A percentile compares a stretch with the other conserved stretches of the same genome.
Conservation (phyloP, 208 protist genomes). For the Leishmania major region DNA sequence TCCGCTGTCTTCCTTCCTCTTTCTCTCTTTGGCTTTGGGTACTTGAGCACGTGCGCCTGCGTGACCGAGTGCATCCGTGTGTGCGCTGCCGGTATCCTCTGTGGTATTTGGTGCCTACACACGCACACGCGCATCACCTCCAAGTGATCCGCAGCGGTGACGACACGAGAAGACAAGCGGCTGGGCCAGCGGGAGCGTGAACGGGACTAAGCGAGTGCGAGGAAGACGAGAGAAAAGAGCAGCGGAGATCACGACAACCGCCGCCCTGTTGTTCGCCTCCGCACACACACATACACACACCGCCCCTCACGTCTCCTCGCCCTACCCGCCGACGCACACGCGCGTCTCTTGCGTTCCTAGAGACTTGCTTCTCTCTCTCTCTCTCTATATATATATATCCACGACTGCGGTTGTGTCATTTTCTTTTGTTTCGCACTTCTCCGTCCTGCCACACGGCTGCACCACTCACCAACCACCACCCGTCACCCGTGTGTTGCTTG, state of each 20-base stretch:
- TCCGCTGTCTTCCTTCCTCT: background rate
- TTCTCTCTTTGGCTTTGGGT: background rate
- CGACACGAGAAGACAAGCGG: background rate
- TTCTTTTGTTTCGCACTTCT: background rate
- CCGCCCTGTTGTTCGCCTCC: background rate
- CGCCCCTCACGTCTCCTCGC: background rate
- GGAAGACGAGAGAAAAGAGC: background rate
- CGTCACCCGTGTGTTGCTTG: background rate
- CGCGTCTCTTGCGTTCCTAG: background rate
- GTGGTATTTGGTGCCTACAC: background rate
- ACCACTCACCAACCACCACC: background rate
- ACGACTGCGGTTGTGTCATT: too few relatives aligned
- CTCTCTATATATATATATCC: background rate
- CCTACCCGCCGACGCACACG: background rate
- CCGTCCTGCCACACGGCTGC: too few relatives aligned
- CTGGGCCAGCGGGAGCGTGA: background rate
- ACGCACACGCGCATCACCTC: background rate
- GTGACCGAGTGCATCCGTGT: background rate
- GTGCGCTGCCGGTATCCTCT: background rate
- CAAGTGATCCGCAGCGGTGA: background rate
- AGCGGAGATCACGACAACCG: background rate
- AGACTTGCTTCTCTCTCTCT: slow-evolving; percentile 4
- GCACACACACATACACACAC: background rate
- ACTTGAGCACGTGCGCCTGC: background rate
- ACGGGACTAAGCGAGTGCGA: too few relatives aligned